These are phyloP conservation scores for Candida tallmaniae DNA, from an alignment of 805 yeast species.

Conservation along the genomic window DNA sequence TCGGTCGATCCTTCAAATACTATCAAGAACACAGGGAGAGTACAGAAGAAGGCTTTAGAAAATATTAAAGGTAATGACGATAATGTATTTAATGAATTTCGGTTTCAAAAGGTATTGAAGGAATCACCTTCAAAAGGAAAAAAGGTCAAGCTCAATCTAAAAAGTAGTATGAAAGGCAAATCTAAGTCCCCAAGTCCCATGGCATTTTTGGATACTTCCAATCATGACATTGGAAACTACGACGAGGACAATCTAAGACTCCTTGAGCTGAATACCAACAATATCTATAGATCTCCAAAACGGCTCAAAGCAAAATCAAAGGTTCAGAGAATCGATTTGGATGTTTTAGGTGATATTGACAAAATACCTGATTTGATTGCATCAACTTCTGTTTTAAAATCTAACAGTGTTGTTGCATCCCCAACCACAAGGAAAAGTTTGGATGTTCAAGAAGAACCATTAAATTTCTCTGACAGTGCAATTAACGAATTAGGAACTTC, in stretches of 20 bases:
- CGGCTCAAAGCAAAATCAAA: background rate
- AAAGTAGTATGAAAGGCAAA: background rate
- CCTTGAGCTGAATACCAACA: conserved; percentile 15
- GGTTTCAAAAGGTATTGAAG: conserved; percentile 15
- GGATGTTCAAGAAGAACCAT: too few relatives aligned
- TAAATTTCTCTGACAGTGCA: too few relatives aligned
- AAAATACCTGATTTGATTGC: background rate
- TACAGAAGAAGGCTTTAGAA: too few relatives aligned
- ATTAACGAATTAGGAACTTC: too few relatives aligned
- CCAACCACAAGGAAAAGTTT: too few relatives aligned
- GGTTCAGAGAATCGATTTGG: conserved; percentile 4
- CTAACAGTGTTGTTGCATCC: too few relatives aligned
- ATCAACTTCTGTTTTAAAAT: too few relatives aligned
- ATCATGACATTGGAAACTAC: conserved; percentile 32
- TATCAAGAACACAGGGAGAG: too few relatives aligned
- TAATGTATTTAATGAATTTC: conserved; percentile 14
- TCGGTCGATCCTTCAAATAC: too few relatives aligned
- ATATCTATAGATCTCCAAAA: background rate
- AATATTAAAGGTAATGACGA: too few relatives aligned
- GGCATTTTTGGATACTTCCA: conserved; percentile 20
- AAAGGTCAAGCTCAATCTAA: conserved; percentile 14
- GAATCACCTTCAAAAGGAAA: conserved; percentile 21
- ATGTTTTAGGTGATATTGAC: background rate
- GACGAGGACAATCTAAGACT: conserved; percentile 26
- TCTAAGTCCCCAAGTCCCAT: conserved; percentile 10